Evolutionary conservation across 176 grass and related monocot genomes (phyloP), one percentile per base, ranked within the genome.

Genomic region (Triticum dicoccoides): DNA sequence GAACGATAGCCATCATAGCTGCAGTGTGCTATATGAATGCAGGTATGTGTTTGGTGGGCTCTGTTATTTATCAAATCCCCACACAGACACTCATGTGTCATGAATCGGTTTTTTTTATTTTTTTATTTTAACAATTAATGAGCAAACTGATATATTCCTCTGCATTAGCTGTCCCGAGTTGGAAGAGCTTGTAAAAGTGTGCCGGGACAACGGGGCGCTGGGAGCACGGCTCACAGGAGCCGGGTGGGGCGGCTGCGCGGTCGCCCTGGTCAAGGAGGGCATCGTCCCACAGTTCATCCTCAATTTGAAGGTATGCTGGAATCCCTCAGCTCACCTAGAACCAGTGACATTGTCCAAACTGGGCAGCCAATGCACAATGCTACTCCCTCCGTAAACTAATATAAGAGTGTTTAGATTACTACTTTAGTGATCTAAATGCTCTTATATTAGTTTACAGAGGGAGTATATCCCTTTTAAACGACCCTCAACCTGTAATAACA

Each of bases 151-250:
- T 63, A 27, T 33, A 20, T 81, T 74, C 37, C 9, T 2, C 27
- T 65, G 14, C 61, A 38, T 56, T 77, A 98, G 97, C 70, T 98
- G 97, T 84, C 88, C 94, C 5, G 97, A 98, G 82, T 89, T 98
- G 82, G 97, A 98, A 78, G 97, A 98, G 87, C 90, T 98, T 89
- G 92, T 94, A 51, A 92, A 98, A 63, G 84, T 96, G 68, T 96
- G 97, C 21, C 81, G 88, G 89, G 92, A 94, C 17, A 88, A 92
- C 4, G 94, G 93, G 62, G 94, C 97, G 13, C 94, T 98, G 8
- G 97, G 97, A 81, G 97, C 97, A 38, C 90, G 97, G 47, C 93
- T 98, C 20, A 98, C 97, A 37, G 97, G 97, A 77, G 97, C 97
- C 8, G 94, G 97, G 3, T 98, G 97, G 97, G 97, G 97, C 61